Base-by-base conservation (phyloP, 345 rosid species). In the Lepidium africanum region DNA sequence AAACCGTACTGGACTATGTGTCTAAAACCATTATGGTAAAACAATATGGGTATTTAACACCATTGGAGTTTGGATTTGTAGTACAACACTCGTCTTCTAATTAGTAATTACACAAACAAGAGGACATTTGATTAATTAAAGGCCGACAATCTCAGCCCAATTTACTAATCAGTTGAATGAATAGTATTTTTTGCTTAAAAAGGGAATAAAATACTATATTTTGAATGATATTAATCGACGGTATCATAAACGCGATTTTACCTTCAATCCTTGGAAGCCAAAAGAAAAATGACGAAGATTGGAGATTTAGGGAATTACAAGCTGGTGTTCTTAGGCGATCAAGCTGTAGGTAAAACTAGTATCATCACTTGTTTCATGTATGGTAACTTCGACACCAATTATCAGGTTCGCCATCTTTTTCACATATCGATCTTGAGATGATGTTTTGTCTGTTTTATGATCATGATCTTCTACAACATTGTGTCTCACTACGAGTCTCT, bases 361-460 rank as follows among this genome's bases (percentile, higher is more conserved):
- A 88, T 88, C 85, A 88, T 88, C 78, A 86, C 89, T 51, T 85
- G 87, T 70, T 88, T 83, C 88, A 86, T 88, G 91, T 88, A 86
- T 78, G 96, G 84, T 67, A 88, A 84, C 66, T 88, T 88, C 80
- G 89, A 88, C 82, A 83, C 84, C 79, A 86, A 82, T 57, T 86
- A 86, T 57, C 87, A 87, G 90, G 94, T 87, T 65, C 43, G 53
- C 40, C 46, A 17, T 54, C 7, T 4, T 12, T 67, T 12, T 56
- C 23, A 30, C 33, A 43, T 19, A 13, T 47, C 1, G 1, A 4
- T 21, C 13, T 25, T 52, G 12, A 15, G 9, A 11, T 33, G 17
- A 32, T n/a, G 3, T 35, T 49, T 35, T 37, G 54, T 23, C 23
- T 7, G 16, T 9, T 40, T 52, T 12, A 42, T 11, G 49, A 27